Evolutionary conservation across 371 early-diverging fungal species (phyloP).

Genomic region (Apophysomyces elegans): DNA sequence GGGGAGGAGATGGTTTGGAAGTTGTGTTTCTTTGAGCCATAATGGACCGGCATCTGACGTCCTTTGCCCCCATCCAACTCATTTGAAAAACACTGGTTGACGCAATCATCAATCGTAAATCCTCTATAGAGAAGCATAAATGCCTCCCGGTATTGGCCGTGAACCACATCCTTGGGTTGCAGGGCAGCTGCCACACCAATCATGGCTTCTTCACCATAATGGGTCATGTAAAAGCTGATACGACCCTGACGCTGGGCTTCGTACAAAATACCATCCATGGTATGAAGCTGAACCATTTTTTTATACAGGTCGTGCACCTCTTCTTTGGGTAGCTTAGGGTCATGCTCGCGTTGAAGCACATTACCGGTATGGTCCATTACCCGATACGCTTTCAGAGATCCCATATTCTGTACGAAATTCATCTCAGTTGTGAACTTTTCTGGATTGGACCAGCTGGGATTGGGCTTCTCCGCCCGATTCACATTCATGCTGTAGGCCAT

Average conservation of each 20-base stretch:
- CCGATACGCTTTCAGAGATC: conserved; percentile 86
- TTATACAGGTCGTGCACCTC: conserved; percentile 80
- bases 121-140: conserved; percentile 94
- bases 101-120: conserved; percentile 89
- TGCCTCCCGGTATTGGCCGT: conserved; percentile 96
- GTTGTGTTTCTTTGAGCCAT: conserved; percentile 82
- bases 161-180: conserved; percentile 82
- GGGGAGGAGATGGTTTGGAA: conserved; percentile 98
- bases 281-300: conserved; percentile 88
- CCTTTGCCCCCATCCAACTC: conserved; percentile 91
- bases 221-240: conserved; percentile 98
- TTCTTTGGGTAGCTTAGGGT: conserved; percentile 82
- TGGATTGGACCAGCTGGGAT: conserved; percentile 17
- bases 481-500: conserved; percentile 9
- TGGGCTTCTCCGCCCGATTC: conserved; percentile 7
- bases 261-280: conserved; percentile 93
- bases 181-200: conserved; percentile 93
- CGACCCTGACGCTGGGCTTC: conserved; percentile 99
- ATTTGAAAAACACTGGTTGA: conserved; percentile 97
- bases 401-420: conserved; percentile 57
- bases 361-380: conserved; percentile 92
- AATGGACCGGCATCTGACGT: conserved; percentile 98
- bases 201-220: conserved; percentile 96
- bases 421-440: conserved; percentile 35
- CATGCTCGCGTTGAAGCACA: conserved; percentile 70